Evolutionary conservation across 441 rosid species (phyloP), one percentile per base, ranked within the genome.

Genomic region (Dalechampia spathulata): DNA sequence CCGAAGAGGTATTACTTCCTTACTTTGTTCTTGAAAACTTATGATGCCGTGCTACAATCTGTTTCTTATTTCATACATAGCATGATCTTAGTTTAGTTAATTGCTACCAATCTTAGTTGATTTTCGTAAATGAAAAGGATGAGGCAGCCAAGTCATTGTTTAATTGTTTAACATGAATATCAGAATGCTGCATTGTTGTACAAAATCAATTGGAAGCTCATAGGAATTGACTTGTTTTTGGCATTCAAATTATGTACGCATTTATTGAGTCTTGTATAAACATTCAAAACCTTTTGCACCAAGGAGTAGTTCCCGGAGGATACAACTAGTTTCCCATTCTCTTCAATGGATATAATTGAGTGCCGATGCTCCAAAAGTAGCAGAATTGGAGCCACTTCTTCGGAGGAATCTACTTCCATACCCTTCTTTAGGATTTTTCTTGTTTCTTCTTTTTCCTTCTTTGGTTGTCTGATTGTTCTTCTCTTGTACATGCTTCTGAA

Each of bases 1-100:
- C 97, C 49, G 92, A 82, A 76, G 96, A 86, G 97, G 99, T 92
- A 50, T 41, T 62, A 48, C 50, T 38, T 54, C 16, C 23, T 42
- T 61, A 26, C 41, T 61, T 28, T 10, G 32, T 36, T 28, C 26
- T 41, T 42, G 22, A 57, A 43, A 28, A 34, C 11, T 41, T 45
- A 38, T 13, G 23, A 36, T 50, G 55, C 28, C 16, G 27, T 49
- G 51, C 21, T 19, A 38, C 27, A 30, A 30, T 3, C 34, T 30
- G 8, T 30, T 3, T 30, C 8, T 30, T 30, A 3, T 3, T 30
- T 8, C 34, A 3, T 3, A 8, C 34, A 3, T 4, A 30, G 34
- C 8, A 30, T 30, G 8, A 3, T 30, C 34, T 30, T 3, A 8
- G 34, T 30, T 4, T 30, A 30, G n/a, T n/a, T n/a, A n/a, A n/a